Base-by-base conservation (phyloP, 768 basidiomycete species). In the Hebeloma cylindrosporum region DNA sequence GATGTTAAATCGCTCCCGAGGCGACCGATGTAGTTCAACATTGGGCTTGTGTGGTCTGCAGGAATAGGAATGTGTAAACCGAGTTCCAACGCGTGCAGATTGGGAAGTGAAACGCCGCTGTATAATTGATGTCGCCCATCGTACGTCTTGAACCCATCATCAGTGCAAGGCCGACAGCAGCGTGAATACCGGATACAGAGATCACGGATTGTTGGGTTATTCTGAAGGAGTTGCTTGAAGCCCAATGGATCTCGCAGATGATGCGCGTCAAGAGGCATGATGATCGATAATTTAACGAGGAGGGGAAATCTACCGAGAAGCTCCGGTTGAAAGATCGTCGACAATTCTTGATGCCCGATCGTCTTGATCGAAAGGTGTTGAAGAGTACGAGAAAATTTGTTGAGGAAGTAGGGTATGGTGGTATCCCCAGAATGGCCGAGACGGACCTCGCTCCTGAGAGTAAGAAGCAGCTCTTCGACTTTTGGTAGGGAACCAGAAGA, bases 191-290 rank as follows among this genome's bases (percentile, higher is more conserved):
- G 34, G 7, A 62, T 31, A 10, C 40, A 50, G 14, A 60, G 34
- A 9, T 49, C 40, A 5, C 31, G 45, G 8, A 59, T 4, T 27
- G 17, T 22, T 3, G 56, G 51, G 29, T 60, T 58, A 11, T 52
- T 43, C 2, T 18, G 10, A 3, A 64, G 51, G 17, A 62, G 39
- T 23, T 41, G 48, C 11, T 48, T 23, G 11, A 60, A 47, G 7
- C 53, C 53, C 2, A 41, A 40, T 7, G 45, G 58, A 35, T 60
- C 55, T 8, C 28, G 29, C 3, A 61, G 41, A 37, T 62, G 61
- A 28, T 50, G 26, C 3, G 30, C 20, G 26, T 60, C 58, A n/a
- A 63, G 54, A 5, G 60, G 60, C 47, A 60, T 62, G 22, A 39
- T 29, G 7, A 60, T 21, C 13, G 48, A 45, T 13, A 60, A 38